Evolutionary conservation across 805 yeast genomes (phyloP).

Genomic region (Myxozyma neglecta): DNA sequence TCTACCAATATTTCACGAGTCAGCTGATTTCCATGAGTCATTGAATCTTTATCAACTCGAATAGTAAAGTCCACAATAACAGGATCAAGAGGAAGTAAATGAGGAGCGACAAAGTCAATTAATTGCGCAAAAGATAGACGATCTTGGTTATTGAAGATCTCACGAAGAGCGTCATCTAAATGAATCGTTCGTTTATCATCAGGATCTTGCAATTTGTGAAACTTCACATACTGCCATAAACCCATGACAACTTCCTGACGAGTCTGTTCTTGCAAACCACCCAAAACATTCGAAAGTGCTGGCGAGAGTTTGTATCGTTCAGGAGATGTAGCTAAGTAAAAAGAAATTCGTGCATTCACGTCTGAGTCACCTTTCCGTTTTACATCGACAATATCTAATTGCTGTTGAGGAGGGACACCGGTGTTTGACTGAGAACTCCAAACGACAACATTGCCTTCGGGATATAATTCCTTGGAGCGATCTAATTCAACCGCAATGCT

Average conservation of each 20-base stretch:
- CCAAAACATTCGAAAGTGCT: slow-evolving; percentile 67
- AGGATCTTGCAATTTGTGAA: slow-evolving; percentile 60
- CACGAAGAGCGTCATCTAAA: slow-evolving; percentile 50
- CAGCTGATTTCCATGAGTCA: slow-evolving; percentile 47
- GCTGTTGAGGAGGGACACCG: slow-evolving; percentile 37
- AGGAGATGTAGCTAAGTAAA: slow-evolving; percentile 79
- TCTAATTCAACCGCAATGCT: slow-evolving; percentile 79
- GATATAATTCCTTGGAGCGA: slow-evolving; percentile 35
- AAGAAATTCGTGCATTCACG: slow-evolving; percentile 66
- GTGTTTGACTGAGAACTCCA: slow-evolving; percentile 74
- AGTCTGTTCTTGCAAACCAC: slow-evolving; percentile 67
- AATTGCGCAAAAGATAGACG: slow-evolving; percentile 67
- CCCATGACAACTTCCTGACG: slow-evolving; percentile 82
- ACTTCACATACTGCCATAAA: slow-evolving; percentile 73
- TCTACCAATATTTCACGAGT: slow-evolving; percentile 71
- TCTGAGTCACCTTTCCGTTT: slow-evolving; percentile 72
- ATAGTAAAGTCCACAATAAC: slow-evolving; percentile 72
- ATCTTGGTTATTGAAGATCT: slow-evolving; percentile 50
- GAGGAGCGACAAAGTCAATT: slow-evolving; percentile 65
- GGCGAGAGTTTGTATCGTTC: slow-evolving; percentile 63
- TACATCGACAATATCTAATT: slow-evolving; percentile 77
- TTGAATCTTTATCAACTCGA: slow-evolving; percentile 71
- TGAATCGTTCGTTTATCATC: slow-evolving; percentile 57
- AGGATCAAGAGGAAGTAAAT: slow-evolving; percentile 77
- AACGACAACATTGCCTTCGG: slow-evolving; percentile 60